Percentiles rank a stretch among this genome's conserved stretches.
phyloP scores from a whole-genome alignment of 2,329 filamentous ascomycete species.

The Paradendryphiella salina region DNA sequence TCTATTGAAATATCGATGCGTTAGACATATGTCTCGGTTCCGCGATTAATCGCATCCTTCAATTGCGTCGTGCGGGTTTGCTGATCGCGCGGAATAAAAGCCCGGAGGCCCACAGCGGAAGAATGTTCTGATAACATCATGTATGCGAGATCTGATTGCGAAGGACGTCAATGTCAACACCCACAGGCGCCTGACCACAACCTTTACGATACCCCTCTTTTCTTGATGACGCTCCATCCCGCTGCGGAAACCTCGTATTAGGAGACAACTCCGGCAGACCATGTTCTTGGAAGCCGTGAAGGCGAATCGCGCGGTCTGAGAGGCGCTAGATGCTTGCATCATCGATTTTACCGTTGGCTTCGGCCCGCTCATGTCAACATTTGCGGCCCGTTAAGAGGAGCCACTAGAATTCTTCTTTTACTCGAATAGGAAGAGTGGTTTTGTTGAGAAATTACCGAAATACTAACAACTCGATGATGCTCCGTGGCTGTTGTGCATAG shows the following conservation, averaged over 20 bases:
- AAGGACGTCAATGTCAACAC: background rate
- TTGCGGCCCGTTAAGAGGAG: slow-evolving; percentile 3
- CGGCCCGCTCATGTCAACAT: slow-evolving; percentile 7
- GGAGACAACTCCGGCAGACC: background rate
- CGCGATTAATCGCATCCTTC: background rate
- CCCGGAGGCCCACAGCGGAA: background rate
- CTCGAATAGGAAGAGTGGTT: background rate
- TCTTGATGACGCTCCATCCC: background rate
- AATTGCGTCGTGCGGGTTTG: background rate
- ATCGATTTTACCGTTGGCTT: slow-evolving; percentile 11
- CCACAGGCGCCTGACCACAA: background rate
- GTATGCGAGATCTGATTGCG: background rate
- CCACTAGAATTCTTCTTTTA: background rate
- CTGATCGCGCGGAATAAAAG: background rate
- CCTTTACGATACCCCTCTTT: background rate
- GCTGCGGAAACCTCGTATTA: background rate
- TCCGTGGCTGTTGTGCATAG: background rate
- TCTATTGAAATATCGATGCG: slow-evolving; percentile 1
- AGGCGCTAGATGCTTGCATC: slow-evolving; percentile 8
- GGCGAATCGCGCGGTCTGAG: background rate
- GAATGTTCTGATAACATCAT: background rate
- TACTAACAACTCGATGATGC: background rate
- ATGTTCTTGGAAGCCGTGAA: background rate
- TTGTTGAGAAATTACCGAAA: background rate
- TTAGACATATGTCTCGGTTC: slow-evolving; percentile 1